A percentile compares a stretch with the other conserved stretches of the same genome.
Conservation (phyloP, 176 grass and related monocot genomes). For the Alopecurus myosuroides region DNA sequence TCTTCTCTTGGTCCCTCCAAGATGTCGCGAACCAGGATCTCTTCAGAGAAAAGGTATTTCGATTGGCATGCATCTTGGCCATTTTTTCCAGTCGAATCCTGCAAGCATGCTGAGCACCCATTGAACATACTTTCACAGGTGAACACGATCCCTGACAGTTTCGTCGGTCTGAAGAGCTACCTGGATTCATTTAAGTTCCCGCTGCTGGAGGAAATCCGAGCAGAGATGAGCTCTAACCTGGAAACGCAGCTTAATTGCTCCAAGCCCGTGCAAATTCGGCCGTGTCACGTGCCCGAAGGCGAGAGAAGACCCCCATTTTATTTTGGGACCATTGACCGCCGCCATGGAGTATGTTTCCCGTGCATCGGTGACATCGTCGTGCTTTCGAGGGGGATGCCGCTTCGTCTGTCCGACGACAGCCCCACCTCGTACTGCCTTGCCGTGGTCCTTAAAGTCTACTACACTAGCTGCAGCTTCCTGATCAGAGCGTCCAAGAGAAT, state of each 20-base stretch:
- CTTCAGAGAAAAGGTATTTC: conserved; percentile 42
- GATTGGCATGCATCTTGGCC: not conserved
- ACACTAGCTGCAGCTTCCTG: not conserved
- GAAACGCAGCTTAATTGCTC: not conserved
- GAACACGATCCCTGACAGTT: conserved; percentile 35
- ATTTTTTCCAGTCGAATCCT: not conserved
- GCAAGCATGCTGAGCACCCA: too few species aligned
- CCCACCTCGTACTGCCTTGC: too few species aligned
- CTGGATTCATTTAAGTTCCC: conserved; percentile 39
- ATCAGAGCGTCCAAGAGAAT: conserved; percentile 35
- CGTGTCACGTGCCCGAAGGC: too few species aligned
- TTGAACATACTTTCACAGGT: too few species aligned
- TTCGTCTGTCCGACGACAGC: conserved; percentile 22
- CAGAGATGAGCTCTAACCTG: conserved; percentile 47
- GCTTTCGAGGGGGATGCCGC: conserved; percentile 4
- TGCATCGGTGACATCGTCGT: conserved; percentile 43
- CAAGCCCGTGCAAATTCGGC: not conserved
- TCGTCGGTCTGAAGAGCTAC: conserved; percentile 33
- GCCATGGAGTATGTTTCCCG: not conserved
- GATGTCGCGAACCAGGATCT: conserved; percentile 56
- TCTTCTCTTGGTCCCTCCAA: conserved; percentile 60
- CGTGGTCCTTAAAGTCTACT: too few species aligned
- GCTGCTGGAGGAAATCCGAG: conserved; percentile 52
- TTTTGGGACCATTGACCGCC: too few species aligned
- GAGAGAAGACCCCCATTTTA: too few species aligned